phyloP scores from a whole-genome alignment of 139 green algal genomes.

The Chlorella sp. region DNA sequence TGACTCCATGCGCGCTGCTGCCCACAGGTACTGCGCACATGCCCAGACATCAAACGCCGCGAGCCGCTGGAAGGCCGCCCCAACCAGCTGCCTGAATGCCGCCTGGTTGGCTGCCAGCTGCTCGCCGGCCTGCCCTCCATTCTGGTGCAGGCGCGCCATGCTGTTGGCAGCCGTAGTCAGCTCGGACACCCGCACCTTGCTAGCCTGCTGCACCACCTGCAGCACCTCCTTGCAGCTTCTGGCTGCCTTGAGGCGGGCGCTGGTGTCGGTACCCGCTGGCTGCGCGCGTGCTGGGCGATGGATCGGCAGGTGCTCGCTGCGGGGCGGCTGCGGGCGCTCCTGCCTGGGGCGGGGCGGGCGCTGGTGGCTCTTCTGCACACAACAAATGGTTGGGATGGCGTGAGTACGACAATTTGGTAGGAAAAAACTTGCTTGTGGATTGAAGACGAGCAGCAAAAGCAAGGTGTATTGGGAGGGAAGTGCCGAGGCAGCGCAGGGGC shows the following conservation, averaged over 20 bases:
- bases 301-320: too few species aligned
- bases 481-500: too few species aligned
- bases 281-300: too few species aligned
- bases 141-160: background rate
- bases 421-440: too few species aligned
- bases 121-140: too few species aligned
- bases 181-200: background rate
- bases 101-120: background rate
- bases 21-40: background rate
- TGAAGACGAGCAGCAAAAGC: too few species aligned
- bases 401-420: too few species aligned
- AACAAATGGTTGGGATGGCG: too few species aligned
- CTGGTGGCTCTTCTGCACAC: too few species aligned
- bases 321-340: too few species aligned
- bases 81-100: background rate
- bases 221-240: background rate
- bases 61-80: background rate
- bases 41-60: background rate
- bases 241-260: background rate
- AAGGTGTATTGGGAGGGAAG: too few species aligned
- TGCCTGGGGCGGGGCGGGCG: too few species aligned
- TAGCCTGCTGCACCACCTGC: background rate
- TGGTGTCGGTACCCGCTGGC: background rate
- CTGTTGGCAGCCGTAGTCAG: background rate
- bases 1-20: background rate